Conservation (phyloP, 2,329 filamentous ascomycete species). For the Cladophialophora chaetospira region DNA sequence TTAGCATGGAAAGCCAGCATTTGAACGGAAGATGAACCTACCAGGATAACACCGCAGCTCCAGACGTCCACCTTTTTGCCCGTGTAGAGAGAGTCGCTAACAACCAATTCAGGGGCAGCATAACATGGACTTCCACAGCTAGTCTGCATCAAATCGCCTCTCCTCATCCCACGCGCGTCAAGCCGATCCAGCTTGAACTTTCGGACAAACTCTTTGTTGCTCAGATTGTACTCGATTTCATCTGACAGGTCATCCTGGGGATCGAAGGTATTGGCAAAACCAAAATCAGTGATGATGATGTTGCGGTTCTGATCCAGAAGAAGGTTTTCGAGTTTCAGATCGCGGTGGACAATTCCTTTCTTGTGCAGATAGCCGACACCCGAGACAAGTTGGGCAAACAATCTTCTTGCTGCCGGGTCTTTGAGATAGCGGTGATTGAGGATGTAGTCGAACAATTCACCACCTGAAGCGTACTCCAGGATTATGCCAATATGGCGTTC, state of each 20-base stretch:
- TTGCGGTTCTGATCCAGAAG: slow-evolving; percentile 94
- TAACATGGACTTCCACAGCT: slow-evolving; percentile 98
- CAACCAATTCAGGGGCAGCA: slow-evolving; percentile 92
- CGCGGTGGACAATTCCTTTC: slow-evolving; percentile 96
- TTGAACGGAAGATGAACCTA: slow-evolving; percentile 55
- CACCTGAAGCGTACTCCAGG: slow-evolving; percentile 94
- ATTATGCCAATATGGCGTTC: slow-evolving; percentile 98
- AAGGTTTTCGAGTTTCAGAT: slow-evolving; percentile 94
- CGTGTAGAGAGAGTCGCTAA: slow-evolving; percentile 96
- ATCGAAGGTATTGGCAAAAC: slow-evolving; percentile 97
- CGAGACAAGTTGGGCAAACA: slow-evolving; percentile 94
- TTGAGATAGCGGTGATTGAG: slow-evolving; percentile 95
- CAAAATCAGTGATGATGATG: slow-evolving; percentile 99
- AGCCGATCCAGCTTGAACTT: slow-evolving; percentile 79
- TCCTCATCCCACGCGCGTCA: slow-evolving; percentile 71
- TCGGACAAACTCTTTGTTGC: slow-evolving; percentile 86
- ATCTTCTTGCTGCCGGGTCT: slow-evolving; percentile 81
- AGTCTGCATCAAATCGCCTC: slow-evolving; percentile 97
- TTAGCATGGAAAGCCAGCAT: slow-evolving; percentile 9
- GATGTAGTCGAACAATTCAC: slow-evolving; percentile 97
- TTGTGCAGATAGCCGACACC: slow-evolving; percentile 97
- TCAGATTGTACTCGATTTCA: slow-evolving; percentile 84
- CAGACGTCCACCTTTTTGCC: slow-evolving; percentile 98
- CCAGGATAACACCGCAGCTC: slow-evolving; percentile 98
- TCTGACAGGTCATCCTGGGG: slow-evolving; percentile 82